Evolutionary conservation across 1,139 yeast genomes (phyloP), one percentile per base, ranked within the genome.

Genomic region (Taphrina sp.): DNA sequence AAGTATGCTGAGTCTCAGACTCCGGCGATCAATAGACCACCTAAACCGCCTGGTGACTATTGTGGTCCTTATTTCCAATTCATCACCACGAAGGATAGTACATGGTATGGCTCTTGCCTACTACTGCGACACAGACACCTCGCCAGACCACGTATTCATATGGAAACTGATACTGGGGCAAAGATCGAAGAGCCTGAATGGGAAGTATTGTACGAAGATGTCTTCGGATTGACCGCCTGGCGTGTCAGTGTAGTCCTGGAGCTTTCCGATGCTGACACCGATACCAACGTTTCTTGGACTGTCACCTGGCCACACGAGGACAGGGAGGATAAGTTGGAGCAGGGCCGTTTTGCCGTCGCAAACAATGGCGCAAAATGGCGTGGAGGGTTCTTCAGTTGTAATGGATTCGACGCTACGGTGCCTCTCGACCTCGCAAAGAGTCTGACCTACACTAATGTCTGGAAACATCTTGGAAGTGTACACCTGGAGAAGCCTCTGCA

Each of bases 21-120:
- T 17, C 54, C 54, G 10, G 54, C 39, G 10, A 33, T 49, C 23
- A 41, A 49, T 24, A 29, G 54, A 39, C 54, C 54, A 5, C 54
- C 54, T 10, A 49, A 49, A 26, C 38, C 46, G 22, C 54, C 54
- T 3, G 46, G 37, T 12, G 54, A 49, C 23, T 38, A 38, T 22
- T 49, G 54, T 19, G 54, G 54, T 5, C 54, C 54, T 17, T 49
- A 49, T 23, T n/a, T 38, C 34, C 54, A 49, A 7, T 49, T 49
- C 23, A 31, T 49, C 29, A 31, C 39, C 14, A 39, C 54, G 5
- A 35, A n/a, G 12, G 41, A 34, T 7, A 46, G 26, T 7, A 24
- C 10, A n/a, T 49, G 54, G 54, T 33, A 29, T 19, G 54, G 46
- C 14, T 49, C 54, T 7, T 31, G 31, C 31, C 28, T 49, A 14